Conservation (phyloP, 2,329 filamentous ascomycete species). For the Colletotrichum sp. region DNA sequence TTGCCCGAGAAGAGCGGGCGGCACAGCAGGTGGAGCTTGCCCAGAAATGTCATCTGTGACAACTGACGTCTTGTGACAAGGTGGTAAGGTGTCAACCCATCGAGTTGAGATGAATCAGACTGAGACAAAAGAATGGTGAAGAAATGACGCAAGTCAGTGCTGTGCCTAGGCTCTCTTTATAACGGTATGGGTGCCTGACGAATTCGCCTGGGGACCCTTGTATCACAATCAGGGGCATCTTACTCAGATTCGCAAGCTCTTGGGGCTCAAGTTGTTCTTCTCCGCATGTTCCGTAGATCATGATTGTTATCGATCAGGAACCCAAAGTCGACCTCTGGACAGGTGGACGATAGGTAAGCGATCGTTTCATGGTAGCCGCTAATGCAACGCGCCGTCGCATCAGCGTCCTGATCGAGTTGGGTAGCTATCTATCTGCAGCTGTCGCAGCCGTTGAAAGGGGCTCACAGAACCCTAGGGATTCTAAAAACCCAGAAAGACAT, state of each 20-base stretch:
- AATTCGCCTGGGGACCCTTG: neutral
- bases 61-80: constrained; percentile 17
- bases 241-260: neutral
- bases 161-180: neutral
- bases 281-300: neutral
- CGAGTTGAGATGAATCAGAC: constrained; percentile 12
- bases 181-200: neutral
- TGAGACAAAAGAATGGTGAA: neutral
- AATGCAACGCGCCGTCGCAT: neutral
- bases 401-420: neutral
- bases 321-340: neutral
- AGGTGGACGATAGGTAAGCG: neutral
- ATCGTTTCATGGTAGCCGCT: neutral
- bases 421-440: neutral
- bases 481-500: neutral
- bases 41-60: constrained; percentile 8
- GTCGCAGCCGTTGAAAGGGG: neutral
- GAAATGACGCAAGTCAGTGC: neutral
- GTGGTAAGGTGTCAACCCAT: constrained; percentile 1
- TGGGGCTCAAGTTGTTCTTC: neutral
- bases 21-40: neutral
- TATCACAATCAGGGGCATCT: neutral
- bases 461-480: neutral
- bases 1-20: neutral
- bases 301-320: neutral